phyloP scores from a whole-genome alignment of 371 early-diverging fungal genomes.

The Rhizopus delemar region DNA sequence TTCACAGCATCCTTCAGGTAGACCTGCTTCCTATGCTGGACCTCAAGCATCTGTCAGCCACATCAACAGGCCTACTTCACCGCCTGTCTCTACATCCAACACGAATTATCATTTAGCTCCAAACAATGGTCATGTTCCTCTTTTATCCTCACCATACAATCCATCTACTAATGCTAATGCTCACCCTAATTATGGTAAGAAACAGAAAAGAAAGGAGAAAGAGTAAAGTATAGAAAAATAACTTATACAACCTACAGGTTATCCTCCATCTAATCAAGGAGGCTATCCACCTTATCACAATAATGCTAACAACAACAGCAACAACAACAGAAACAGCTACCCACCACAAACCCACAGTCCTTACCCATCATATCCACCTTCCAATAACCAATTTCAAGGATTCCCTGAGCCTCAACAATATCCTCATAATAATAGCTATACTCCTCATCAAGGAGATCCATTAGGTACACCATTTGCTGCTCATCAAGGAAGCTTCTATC shows the following conservation, averaged over 20 bases:
- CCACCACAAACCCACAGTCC: constrained; percentile 14
- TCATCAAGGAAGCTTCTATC: constrained; percentile 25
- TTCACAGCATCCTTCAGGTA: constrained; percentile 16
- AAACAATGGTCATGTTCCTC: constrained; percentile 12
- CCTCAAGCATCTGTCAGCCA: constrained; percentile 20
- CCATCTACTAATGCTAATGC: constrained; percentile 1
- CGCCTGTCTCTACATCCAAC: constrained; percentile 6
- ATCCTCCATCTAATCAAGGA: constrained; percentile 16
- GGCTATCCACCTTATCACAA: constrained; percentile 5
- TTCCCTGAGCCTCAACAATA: constrained; percentile 27
- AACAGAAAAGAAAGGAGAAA: neutral
- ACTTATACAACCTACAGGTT: constrained; percentile 5
- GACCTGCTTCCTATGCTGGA: constrained; percentile 20
- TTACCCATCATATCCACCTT: constrained; percentile 15
- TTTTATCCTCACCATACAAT: constrained; percentile 29
- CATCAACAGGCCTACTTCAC: constrained; percentile 21
- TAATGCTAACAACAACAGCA: neutral
- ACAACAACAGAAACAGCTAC: constrained; percentile 14
- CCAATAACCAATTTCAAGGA: constrained; percentile 9
- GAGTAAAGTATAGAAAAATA: neutral
- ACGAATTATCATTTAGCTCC: neutral
- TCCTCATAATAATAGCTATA: constrained; percentile 12
- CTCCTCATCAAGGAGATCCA: constrained; percentile 11
- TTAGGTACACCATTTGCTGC: constrained; percentile 39
- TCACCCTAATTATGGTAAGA: constrained; percentile 13